Percentiles rank a stretch among this genome's conserved stretches.
phyloP scores from a whole-genome alignment of 805 yeast genomes.

The Osmozyma mogii region DNA sequence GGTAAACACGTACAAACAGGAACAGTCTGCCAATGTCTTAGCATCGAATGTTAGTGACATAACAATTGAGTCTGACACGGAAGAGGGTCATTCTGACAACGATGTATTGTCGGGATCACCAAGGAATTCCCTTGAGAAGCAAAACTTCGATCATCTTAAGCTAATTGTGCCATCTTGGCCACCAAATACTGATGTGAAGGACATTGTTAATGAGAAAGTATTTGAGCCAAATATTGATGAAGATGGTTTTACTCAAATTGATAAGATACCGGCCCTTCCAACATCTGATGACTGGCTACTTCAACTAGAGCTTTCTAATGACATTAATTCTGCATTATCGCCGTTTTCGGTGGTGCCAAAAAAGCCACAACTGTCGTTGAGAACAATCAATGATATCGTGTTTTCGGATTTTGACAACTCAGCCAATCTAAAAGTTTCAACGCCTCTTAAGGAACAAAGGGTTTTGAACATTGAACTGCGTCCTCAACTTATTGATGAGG shows the following conservation, averaged over 20 bases:
- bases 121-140: constrained; percentile 1
- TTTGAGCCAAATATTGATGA: constrained; percentile 58
- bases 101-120: not conserved
- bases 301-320: constrained; percentile 49
- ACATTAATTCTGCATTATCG: constrained; percentile 34
- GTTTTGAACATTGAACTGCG: constrained; percentile 16
- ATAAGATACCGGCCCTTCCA: constrained; percentile 38
- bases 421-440: constrained; percentile 11
- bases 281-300: constrained; percentile 55
- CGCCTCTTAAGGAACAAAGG: constrained; percentile 14
- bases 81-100: constrained; percentile 5
- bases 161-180: constrained; percentile 28
- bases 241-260: constrained; percentile 29
- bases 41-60: constrained; percentile 24
- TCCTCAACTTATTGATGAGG: not conserved
- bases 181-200: constrained; percentile 20
- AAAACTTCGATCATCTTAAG: constrained; percentile 26
- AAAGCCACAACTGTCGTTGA: constrained; percentile 15
- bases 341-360: constrained; percentile 15
- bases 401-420: constrained; percentile 38
- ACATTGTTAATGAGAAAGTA: constrained; percentile 51
- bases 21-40: constrained; percentile 15
- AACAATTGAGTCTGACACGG: constrained; percentile 21
- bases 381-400: constrained; percentile 39
- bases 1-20: constrained; percentile 15